Conservation (phyloP, 306 rosid genomes). For the Quercus berberidifolia region DNA sequence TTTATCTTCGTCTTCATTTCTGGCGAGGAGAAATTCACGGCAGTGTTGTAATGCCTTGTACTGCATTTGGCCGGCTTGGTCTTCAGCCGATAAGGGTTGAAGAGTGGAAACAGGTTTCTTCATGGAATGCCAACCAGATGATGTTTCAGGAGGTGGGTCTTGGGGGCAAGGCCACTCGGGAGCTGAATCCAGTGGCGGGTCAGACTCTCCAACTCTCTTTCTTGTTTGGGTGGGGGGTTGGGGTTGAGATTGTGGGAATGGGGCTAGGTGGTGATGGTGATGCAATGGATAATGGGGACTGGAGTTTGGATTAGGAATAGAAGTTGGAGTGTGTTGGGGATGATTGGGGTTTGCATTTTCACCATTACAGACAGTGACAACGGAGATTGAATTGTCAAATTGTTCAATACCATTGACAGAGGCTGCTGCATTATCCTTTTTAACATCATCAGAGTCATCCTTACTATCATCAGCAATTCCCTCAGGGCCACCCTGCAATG, state of each 20-base stretch:
- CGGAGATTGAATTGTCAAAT: no score
- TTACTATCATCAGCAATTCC: not conserved
- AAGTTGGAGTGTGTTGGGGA: constrained; percentile 19
- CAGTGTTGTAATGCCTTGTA: constrained; percentile 40
- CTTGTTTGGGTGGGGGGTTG: not conserved
- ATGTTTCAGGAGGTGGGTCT: constrained; percentile 8
- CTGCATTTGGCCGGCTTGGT: constrained; percentile 32
- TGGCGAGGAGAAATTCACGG: constrained; percentile 26
- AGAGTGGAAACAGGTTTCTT: constrained; percentile 18
- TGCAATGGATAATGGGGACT: not conserved
- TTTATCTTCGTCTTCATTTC: constrained; percentile 1
- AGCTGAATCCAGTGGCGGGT: constrained; percentile 20
- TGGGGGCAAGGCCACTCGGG: constrained; percentile 28
- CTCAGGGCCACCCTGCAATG: constrained; percentile 13
- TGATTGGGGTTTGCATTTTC: not conserved
- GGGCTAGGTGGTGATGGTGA: not conserved
- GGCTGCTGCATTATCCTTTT: not conserved
- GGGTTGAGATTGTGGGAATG: not conserved
- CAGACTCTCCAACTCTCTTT: constrained; percentile 3
- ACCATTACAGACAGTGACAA: not conserved
- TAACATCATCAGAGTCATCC: not conserved
- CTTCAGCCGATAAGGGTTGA: constrained; percentile 27
- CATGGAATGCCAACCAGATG: constrained; percentile 41
- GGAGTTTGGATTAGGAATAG: not conserved
- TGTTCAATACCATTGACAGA: no score